Percentiles rank a stretch among this genome's conserved stretches.
phyloP scores from a whole-genome alignment of 306 rosid genomes.

The Dicorynia guianensis region DNA sequence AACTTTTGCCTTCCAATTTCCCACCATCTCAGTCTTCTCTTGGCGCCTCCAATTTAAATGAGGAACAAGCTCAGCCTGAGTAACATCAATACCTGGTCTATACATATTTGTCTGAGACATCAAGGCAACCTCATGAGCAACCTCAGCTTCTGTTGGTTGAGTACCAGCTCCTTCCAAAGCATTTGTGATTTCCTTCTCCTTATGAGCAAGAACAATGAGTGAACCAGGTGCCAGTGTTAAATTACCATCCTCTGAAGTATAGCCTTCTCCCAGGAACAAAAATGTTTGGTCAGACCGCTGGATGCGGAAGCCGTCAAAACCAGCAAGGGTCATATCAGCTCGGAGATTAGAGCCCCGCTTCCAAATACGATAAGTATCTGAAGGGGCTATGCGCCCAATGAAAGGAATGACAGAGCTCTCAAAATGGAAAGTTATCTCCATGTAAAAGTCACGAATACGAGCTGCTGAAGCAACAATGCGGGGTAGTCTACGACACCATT shows the following conservation, averaged over 20 bases:
- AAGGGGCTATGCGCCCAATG: slow-evolving; percentile 95
- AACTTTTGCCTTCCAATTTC: slow-evolving; percentile 96
- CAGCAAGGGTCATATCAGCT: slow-evolving; percentile 99
- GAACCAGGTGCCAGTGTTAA: slow-evolving; percentile 80
- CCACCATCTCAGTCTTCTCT: slow-evolving; percentile 96
- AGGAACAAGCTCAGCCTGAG: slow-evolving; percentile 97
- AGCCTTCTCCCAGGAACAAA: slow-evolving; percentile 97
- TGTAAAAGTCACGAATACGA: slow-evolving; percentile 97
- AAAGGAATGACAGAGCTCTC: slow-evolving; percentile 99
- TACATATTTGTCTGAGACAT: slow-evolving; percentile 98
- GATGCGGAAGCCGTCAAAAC: slow-evolving; percentile 96
- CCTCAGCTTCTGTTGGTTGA: slow-evolving; percentile 94
- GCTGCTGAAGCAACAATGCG: slow-evolving; percentile 89
- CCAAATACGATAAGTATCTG: slow-evolving; percentile 98
- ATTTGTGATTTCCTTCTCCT: slow-evolving; percentile 94
- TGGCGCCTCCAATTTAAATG: slow-evolving; percentile 98
- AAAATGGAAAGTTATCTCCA: slow-evolving; percentile 98
- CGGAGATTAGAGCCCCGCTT: slow-evolving; percentile 98
- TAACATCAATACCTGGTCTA: slow-evolving; percentile 98
- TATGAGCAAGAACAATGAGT: slow-evolving; percentile 91
- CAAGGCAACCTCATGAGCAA: slow-evolving; percentile 92
- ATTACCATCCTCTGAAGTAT: slow-evolving; percentile 80
- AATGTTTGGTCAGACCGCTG: slow-evolving; percentile 95
- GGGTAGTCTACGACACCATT: slow-evolving; percentile 99
- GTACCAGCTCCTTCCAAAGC: slow-evolving; percentile 99